phyloP scores from a whole-genome alignment of 768 basidiomycete genomes.

The Tephrocybe rancida region DNA sequence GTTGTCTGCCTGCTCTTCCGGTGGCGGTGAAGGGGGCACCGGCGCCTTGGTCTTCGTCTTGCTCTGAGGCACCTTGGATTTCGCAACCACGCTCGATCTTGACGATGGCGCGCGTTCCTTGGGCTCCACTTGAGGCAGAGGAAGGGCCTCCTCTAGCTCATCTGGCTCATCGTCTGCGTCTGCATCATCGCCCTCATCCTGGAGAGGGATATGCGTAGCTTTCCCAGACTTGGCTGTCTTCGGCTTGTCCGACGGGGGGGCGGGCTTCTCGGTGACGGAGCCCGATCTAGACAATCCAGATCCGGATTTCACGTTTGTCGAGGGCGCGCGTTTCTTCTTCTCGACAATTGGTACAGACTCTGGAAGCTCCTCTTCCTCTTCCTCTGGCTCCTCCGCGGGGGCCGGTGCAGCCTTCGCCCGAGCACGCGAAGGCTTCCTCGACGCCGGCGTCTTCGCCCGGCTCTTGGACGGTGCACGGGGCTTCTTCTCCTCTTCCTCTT shows the following conservation, averaged over 20 bases:
- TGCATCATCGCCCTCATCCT: not conserved
- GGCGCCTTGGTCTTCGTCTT: slow-evolving; percentile 1
- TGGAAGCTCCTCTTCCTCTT: slow-evolving; percentile 17
- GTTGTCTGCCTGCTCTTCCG: not conserved
- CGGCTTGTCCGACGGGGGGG: not conserved
- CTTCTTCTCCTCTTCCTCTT: slow-evolving; percentile 8
- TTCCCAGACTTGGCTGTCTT: slow-evolving; percentile 4
- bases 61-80: not conserved
- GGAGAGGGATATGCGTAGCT: not conserved
- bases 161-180: not conserved
- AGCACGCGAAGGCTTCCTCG: slow-evolving; percentile 20
- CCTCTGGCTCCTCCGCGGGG: slow-evolving; percentile 17
- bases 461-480: slow-evolving; percentile 10
- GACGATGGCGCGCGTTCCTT: not conserved
- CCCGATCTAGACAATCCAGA: not conserved
- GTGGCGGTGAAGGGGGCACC: not conserved
- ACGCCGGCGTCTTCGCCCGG: slow-evolving; percentile 10
- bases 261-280: not conserved
- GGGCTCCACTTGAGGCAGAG: not conserved
- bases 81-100: not conserved
- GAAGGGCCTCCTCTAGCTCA: not conserved
- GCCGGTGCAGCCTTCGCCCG: slow-evolving; percentile 20
- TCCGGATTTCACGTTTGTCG: not conserved
- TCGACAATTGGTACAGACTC: slow-evolving; percentile 3
- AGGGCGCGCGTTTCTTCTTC: not conserved